Evolutionary conservation across 2,329 filamentous ascomycete genomes (phyloP).

Genomic region (Tolypocladium cylindrosporum): DNA sequence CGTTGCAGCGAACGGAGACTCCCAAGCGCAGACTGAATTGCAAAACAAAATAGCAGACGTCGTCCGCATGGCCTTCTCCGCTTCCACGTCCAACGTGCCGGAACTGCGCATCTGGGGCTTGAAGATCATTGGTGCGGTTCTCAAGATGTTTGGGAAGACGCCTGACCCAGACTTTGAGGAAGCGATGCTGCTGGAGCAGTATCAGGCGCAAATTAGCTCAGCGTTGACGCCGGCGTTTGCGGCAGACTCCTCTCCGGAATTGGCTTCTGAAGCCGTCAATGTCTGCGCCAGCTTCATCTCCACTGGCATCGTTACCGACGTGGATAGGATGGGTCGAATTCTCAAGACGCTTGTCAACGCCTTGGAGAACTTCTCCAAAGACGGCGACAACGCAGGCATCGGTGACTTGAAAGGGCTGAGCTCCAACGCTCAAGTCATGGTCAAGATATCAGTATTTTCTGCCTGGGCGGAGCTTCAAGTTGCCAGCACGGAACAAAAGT

Average conservation of each 20-base stretch:
- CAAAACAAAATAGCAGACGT: conserved; percentile 84
- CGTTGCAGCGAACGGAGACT: conserved; percentile 66
- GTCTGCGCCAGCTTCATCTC: conserved; percentile 98
- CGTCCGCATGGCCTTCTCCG: conserved; percentile 93
- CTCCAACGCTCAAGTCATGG: conserved; percentile 95
- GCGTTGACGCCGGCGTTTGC: conserved; percentile 94
- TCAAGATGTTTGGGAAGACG: conserved; percentile 93
- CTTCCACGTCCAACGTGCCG: conserved; percentile 86
- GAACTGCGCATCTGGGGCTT: conserved; percentile 84
- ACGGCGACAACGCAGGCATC: conserved; percentile 74
- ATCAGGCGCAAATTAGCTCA: conserved; percentile 96
- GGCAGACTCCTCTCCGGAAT: conserved; percentile 86
- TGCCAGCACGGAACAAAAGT: conserved; percentile 83
- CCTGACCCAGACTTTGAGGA: conserved; percentile 97
- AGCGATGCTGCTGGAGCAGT: conserved; percentile 91
- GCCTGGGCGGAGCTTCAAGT: conserved; percentile 97
- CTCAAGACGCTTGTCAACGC: conserved; percentile 86
- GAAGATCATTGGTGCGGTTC: conserved; percentile 84
- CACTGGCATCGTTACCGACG: conserved; percentile 91
- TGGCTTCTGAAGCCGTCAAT: conserved; percentile 91
- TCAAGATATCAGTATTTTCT: conserved; percentile 93
- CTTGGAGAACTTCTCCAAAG: conserved; percentile 81
- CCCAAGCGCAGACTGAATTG: conserved; percentile 65
- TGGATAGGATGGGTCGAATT: conserved; percentile 98
- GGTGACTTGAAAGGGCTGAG: conserved; percentile 88